Conservation (phyloP, 331 rosid genomes). For the Rosa hybrid region DNA sequence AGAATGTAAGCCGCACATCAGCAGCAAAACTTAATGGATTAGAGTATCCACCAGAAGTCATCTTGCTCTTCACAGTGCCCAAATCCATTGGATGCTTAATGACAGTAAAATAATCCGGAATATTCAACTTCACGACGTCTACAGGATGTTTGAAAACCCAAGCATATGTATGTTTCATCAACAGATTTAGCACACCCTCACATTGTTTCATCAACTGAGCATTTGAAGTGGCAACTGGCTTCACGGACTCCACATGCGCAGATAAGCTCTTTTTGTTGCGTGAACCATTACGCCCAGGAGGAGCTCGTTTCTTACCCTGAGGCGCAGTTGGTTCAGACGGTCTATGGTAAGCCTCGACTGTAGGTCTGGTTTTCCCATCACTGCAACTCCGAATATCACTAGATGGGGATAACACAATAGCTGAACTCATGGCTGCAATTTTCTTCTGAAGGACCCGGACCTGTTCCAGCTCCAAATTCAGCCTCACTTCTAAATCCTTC, state of each 20-base stretch:
- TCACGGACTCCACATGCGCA: constrained; percentile 42
- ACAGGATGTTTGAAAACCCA: constrained; percentile 78
- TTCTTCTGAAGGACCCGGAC: constrained; percentile 64
- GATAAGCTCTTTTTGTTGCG: constrained; percentile 43
- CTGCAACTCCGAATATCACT: constrained; percentile 64
- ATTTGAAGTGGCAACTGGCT: constrained; percentile 47
- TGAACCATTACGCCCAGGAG: constrained; percentile 56
- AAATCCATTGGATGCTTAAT: constrained; percentile 95
- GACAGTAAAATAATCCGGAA: constrained; percentile 79
- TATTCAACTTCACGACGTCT: constrained; percentile 70
- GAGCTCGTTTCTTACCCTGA: constrained; percentile 52
- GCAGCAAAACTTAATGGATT: constrained; percentile 64
- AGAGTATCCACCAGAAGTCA: constrained; percentile 54
- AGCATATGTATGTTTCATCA: constrained; percentile 55
- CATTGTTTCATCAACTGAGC: constrained; percentile 60
- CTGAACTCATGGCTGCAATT: constrained; percentile 38
- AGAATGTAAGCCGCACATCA: constrained; percentile 78
- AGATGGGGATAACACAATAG: constrained; percentile 45
- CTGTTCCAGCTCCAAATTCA: constrained; percentile 72
- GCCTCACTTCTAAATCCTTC: constrained; percentile 55
- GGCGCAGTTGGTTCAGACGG: constrained; percentile 35
- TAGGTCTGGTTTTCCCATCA: constrained; percentile 55
- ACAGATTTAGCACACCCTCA: constrained; percentile 46
- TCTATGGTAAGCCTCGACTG: constrained; percentile 37
- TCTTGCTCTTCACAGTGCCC: constrained; percentile 72